A percentile compares a stretch with the other conserved stretches of the same genome.
phyloP scores from a whole-genome alignment of 768 basidiomycete genomes.

The Kwoniella heveanensis region DNA sequence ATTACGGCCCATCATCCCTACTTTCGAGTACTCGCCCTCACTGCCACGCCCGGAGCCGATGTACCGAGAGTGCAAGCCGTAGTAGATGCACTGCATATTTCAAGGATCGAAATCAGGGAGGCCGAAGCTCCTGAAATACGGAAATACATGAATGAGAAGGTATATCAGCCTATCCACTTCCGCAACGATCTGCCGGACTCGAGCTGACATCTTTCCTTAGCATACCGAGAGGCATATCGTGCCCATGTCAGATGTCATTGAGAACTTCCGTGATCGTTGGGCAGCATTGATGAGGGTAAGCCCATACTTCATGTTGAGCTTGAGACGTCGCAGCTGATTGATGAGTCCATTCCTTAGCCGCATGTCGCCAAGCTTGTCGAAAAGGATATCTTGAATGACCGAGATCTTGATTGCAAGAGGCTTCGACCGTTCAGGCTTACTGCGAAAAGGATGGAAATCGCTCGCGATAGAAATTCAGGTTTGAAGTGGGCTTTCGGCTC shows the following conservation, averaged over 20 bases:
- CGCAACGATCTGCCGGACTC: neutral
- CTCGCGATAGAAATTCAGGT: slow-evolving; percentile 52
- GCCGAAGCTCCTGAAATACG: slow-evolving; percentile 85
- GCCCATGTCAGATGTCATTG: slow-evolving; percentile 68
- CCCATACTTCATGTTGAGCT: neutral
- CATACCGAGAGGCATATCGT: slow-evolving; percentile 77
- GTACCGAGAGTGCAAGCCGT: slow-evolving; percentile 85
- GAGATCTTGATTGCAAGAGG: slow-evolving; percentile 62
- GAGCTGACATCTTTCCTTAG: slow-evolving; percentile 56
- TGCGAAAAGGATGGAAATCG: slow-evolving; percentile 41
- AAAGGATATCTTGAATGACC: slow-evolving; percentile 43
- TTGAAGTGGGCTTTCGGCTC: slow-evolving; percentile 62
- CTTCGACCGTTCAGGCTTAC: slow-evolving; percentile 65
- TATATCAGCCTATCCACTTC: slow-evolving; percentile 41
- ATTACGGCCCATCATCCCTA: slow-evolving; percentile 93
- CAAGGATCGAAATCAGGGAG: slow-evolving; percentile 89
- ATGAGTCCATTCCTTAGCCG: slow-evolving; percentile 35
- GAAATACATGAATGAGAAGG: slow-evolving; percentile 86
- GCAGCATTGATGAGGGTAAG: slow-evolving; percentile 72
- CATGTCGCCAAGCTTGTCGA: slow-evolving; percentile 45
- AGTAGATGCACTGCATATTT: slow-evolving; percentile 91
- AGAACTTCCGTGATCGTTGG: slow-evolving; percentile 68
- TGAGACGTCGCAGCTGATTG: neutral
- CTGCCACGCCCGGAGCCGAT: slow-evolving; percentile 87
- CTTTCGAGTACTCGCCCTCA: slow-evolving; percentile 88